Conservation (phyloP, 192 early-diverging fungal genomes). For the Rhizophagus prolifer region DNA sequence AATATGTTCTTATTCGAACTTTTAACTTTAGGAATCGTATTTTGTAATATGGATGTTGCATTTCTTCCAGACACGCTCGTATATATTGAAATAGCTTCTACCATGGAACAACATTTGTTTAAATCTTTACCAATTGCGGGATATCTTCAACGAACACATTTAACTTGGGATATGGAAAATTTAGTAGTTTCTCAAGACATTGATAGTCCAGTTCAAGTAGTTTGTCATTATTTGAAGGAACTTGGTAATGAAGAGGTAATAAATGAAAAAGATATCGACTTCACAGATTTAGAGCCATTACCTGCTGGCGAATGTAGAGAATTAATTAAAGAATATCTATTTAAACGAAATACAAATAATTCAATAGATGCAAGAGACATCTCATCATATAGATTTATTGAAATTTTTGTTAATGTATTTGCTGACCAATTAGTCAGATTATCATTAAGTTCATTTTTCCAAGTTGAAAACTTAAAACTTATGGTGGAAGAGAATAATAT, state of each 20-base stretch:
- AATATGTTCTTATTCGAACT: constrained; percentile 31
- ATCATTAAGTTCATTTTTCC: constrained; percentile 28
- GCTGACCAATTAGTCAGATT: constrained; percentile 33
- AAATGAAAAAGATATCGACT: constrained; percentile 14
- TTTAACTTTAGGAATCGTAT: constrained; percentile 22
- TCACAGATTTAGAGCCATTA: constrained; percentile 7
- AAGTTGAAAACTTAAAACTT: constrained; percentile 20
- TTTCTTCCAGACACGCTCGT: background rate
- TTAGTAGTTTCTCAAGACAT: constrained; percentile 21
- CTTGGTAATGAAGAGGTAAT: background rate
- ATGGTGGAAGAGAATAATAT: constrained; percentile 20
- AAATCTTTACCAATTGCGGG: constrained; percentile 6
- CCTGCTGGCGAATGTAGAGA: background rate
- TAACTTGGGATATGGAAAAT: constrained; percentile 19
- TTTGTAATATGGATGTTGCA: constrained; percentile 7
- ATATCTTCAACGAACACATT: background rate
- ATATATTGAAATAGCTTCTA: constrained; percentile 29
- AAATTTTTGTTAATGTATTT: constrained; percentile 31
- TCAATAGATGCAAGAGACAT: background rate
- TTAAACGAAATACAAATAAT: background rate
- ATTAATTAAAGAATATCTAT: constrained; percentile 27
- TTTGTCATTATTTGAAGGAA: constrained; percentile 16
- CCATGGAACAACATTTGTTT: constrained; percentile 23
- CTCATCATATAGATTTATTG: constrained; percentile 28
- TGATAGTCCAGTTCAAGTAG: constrained; percentile 12